Evolutionary conservation across 2,329 filamentous ascomycete species (phyloP).

Genomic region (Fusarium pininemorale): DNA sequence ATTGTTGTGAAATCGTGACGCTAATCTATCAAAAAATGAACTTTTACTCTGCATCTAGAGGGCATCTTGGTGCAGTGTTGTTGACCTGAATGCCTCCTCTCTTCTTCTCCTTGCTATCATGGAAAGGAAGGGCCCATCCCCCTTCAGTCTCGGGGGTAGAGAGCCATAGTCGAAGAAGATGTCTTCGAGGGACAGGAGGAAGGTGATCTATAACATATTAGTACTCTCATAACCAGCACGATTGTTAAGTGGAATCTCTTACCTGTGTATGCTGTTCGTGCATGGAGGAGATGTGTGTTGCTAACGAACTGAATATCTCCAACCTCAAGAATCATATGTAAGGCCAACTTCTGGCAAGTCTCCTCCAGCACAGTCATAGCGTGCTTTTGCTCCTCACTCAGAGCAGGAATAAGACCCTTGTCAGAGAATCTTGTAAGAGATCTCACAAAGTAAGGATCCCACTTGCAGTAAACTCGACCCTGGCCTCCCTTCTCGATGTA

Average conservation of each 20-base stretch:
- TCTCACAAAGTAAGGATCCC: slow-evolving; percentile 88
- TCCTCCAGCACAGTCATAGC: slow-evolving; percentile 72
- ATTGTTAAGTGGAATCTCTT: background rate
- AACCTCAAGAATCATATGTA: slow-evolving; percentile 88
- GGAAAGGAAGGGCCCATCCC: slow-evolving; percentile 86
- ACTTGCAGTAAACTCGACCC: slow-evolving; percentile 70
- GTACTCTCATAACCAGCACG: background rate
- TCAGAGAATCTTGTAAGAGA: slow-evolving; percentile 80
- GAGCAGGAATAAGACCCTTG: slow-evolving; percentile 74
- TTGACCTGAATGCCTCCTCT: slow-evolving; percentile 89
- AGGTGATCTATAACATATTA: slow-evolving; percentile 55
- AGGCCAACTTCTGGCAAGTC: slow-evolving; percentile 74
- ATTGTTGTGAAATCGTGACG: background rate
- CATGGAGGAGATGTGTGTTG: slow-evolving; percentile 83
- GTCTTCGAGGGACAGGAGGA: slow-evolving; percentile 74
- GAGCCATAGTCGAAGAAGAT: slow-evolving; percentile 86
- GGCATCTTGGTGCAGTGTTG: slow-evolving; percentile 77
- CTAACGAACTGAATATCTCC: slow-evolving; percentile 89
- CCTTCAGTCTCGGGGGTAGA: slow-evolving; percentile 83
- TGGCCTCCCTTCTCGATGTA: slow-evolving; percentile 77
- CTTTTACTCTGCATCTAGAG: slow-evolving; percentile 77
- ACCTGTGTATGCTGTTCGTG: slow-evolving; percentile 77
- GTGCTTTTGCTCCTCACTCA: slow-evolving; percentile 74
- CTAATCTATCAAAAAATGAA: slow-evolving; percentile 15
- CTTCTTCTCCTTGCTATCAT: slow-evolving; percentile 85